These are phyloP conservation scores for Xylaria telfairii DNA, from an alignment of 495 filamentous ascomycete genomes.

Conservation along the genomic window DNA sequence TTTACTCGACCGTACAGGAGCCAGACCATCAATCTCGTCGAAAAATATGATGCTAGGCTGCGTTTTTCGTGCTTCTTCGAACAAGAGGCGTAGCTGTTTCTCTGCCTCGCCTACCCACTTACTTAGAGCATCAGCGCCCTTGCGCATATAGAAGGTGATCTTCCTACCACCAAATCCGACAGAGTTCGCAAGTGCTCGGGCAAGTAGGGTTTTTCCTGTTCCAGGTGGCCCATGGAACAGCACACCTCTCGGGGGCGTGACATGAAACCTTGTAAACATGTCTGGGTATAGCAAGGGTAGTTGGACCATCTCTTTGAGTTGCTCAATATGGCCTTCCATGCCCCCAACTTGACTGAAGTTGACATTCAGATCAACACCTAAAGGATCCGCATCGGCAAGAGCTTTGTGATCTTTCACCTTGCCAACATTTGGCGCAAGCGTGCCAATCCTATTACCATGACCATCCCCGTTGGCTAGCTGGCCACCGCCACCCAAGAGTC, in stretches of 20 bases:
- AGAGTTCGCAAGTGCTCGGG: slow-evolving; percentile 85
- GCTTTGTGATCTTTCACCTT: slow-evolving; percentile 79
- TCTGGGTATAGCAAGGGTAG: slow-evolving; percentile 93
- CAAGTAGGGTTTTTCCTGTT: slow-evolving; percentile 95
- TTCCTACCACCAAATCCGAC: slow-evolving; percentile 80
- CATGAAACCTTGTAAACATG: slow-evolving; percentile 88
- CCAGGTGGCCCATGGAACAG: slow-evolving; percentile 96
- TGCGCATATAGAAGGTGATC: slow-evolving; percentile 98
- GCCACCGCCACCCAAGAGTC: slow-evolving; percentile 28
- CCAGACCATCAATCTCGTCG: slow-evolving; percentile 96
- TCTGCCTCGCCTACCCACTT: slow-evolving; percentile 99
- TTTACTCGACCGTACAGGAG: slow-evolving; percentile 93
- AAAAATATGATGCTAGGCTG: slow-evolving; percentile 99
- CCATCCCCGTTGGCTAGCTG: slow-evolving; percentile 67
- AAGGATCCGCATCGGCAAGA: slow-evolving; percentile 89
- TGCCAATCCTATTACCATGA: slow-evolving; percentile 60
- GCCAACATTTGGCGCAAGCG: slow-evolving; percentile 83
- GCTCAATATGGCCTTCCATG: slow-evolving; percentile 87
- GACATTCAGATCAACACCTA: slow-evolving; percentile 89
- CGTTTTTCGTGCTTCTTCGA: slow-evolving; percentile 92
- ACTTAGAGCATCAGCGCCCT: slow-evolving; percentile 93
- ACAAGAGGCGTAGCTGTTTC: slow-evolving; percentile 87
- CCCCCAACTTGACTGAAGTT: slow-evolving; percentile 94
- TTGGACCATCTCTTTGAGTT: slow-evolving; percentile 97
- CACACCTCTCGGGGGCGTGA: slow-evolving; percentile 92